These are phyloP conservation scores for Carallia pectinifolia DNA, from an alignment of 345 rosid genomes.

Conservation along the genomic window DNA sequence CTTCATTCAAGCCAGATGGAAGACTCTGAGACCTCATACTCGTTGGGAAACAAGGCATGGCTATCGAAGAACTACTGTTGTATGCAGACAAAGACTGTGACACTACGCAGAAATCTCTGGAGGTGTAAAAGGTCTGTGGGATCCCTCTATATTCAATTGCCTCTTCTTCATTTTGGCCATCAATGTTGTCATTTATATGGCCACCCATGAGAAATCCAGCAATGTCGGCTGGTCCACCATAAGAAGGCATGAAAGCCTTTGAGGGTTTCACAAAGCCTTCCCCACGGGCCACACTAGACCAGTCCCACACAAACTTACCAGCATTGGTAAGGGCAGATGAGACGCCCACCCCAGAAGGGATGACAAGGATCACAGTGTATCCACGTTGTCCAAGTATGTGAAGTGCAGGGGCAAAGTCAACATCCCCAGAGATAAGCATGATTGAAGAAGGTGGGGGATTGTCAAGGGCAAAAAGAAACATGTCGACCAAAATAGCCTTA, in stretches of 20 bases:
- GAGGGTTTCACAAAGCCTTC: slow-evolving; percentile 75
- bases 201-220: slow-evolving; percentile 55
- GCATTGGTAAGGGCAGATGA: slow-evolving; percentile 87
- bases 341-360: slow-evolving; percentile 81
- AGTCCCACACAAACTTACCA: slow-evolving; percentile 95
- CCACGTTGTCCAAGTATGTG: slow-evolving; percentile 97
- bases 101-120: slow-evolving; percentile 53
- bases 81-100: slow-evolving; percentile 58
- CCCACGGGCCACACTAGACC: slow-evolving; percentile 94
- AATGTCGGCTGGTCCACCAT: slow-evolving; percentile 35
- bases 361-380: slow-evolving; percentile 73
- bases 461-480: slow-evolving; percentile 95
- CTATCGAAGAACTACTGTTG: slow-evolving; percentile 34
- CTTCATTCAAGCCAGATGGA: slow-evolving; percentile 56
- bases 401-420: slow-evolving; percentile 93
- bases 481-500: slow-evolving; percentile 90
- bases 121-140: slow-evolving; percentile 53
- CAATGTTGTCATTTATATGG: slow-evolving; percentile 41
- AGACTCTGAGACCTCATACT: slow-evolving; percentile 53
- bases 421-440: slow-evolving; percentile 91
- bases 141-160: slow-evolving; percentile 63
- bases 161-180: slow-evolving; percentile 67
- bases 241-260: slow-evolving; percentile 43
- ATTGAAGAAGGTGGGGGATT: slow-evolving; percentile 83
- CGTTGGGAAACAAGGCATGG: slow-evolving; percentile 38